These are phyloP conservation scores for Sanghuangporus sanghuang DNA, from an alignment of 1,284 basidiomycete species.

Conservation along the genomic window DNA sequence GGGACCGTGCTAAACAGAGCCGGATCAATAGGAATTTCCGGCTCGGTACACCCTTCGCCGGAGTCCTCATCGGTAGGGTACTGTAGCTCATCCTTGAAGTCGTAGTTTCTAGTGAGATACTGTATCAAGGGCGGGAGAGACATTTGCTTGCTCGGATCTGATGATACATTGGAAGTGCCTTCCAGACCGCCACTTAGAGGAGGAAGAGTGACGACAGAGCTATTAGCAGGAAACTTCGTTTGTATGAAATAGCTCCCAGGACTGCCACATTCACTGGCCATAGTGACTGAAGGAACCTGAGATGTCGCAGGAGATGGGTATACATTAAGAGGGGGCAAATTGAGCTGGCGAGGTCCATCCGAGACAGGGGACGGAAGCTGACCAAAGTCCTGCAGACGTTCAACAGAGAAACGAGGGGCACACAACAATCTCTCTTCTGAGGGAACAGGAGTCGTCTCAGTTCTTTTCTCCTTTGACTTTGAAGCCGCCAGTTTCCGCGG, in stretches of 20 bases:
- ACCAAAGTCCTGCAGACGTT: constrained; percentile 9
- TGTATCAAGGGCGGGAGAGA: constrained; percentile 11
- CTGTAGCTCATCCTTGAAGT: background rate
- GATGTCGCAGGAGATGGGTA: background rate
- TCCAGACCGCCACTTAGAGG: background rate
- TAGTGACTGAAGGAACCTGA: background rate
- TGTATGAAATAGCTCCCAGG: background rate
- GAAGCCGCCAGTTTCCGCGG: constrained; percentile 23
- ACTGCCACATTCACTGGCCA: background rate
- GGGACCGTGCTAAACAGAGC: background rate
- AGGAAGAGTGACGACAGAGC: constrained; percentile 1
- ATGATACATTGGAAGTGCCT: background rate
- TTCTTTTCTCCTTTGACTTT: constrained; percentile 12
- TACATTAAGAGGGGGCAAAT: background rate
- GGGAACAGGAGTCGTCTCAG: constrained; percentile 23
- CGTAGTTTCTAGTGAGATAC: constrained; percentile 5
- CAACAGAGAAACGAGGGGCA: constrained; percentile 9
- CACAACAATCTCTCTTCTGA: constrained; percentile 9
- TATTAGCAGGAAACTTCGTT: background rate
- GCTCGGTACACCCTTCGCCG: background rate
- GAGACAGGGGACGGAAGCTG: background rate
- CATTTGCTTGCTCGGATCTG: background rate
- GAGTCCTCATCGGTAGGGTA: background rate
- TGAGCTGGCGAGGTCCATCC: background rate
- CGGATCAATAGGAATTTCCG: constrained; percentile 12